Percentiles rank a stretch among this genome's conserved stretches.
Conservation (phyloP, 2,329 filamentous ascomycete genomes). For the Diaporthe sp. region DNA sequence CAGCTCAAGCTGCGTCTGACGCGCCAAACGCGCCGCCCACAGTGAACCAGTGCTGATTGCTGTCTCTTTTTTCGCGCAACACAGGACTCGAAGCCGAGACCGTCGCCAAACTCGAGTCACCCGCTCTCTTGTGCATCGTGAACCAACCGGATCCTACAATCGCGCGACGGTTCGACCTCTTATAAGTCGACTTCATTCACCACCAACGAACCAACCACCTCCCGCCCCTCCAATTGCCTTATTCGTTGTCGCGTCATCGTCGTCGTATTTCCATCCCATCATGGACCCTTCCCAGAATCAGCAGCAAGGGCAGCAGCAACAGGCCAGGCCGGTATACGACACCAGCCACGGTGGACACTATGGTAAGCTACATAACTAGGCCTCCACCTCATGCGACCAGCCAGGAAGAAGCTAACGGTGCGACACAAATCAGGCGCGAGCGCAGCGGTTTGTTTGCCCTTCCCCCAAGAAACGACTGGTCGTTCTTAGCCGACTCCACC, state of each 20-base stretch:
- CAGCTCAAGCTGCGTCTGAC: slow-evolving; percentile 23
- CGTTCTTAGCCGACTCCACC: background rate
- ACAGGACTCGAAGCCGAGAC: slow-evolving; percentile 42
- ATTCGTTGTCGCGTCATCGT: background rate
- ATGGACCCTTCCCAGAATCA: slow-evolving; percentile 69
- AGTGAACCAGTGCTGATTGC: slow-evolving; percentile 10
- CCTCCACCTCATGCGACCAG: slow-evolving; percentile 40
- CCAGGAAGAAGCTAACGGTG: slow-evolving; percentile 42
- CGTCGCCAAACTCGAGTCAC: slow-evolving; percentile 37
- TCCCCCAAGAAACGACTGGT: background rate
- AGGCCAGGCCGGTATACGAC: slow-evolving; percentile 78
- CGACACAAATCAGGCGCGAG: slow-evolving; percentile 69
- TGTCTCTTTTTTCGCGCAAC: slow-evolving; percentile 30
- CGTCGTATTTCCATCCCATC: slow-evolving; percentile 42
- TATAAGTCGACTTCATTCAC: slow-evolving; percentile 16
- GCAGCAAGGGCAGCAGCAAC: slow-evolving; percentile 69
- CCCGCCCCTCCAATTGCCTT: background rate
- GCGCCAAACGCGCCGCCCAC: slow-evolving; percentile 20
- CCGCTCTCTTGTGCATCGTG: slow-evolving; percentile 35
- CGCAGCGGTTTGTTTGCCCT: slow-evolving; percentile 69
- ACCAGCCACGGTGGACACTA: slow-evolving; percentile 82
- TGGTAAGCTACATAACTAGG: slow-evolving; percentile 64
- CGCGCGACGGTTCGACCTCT: slow-evolving; percentile 26
- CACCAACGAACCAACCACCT: slow-evolving; percentile 18
- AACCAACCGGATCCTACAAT: slow-evolving; percentile 16